Evolutionary conservation across 2,329 filamentous ascomycete species (phyloP).

Genomic region (Penicillium sclerotiorum): DNA sequence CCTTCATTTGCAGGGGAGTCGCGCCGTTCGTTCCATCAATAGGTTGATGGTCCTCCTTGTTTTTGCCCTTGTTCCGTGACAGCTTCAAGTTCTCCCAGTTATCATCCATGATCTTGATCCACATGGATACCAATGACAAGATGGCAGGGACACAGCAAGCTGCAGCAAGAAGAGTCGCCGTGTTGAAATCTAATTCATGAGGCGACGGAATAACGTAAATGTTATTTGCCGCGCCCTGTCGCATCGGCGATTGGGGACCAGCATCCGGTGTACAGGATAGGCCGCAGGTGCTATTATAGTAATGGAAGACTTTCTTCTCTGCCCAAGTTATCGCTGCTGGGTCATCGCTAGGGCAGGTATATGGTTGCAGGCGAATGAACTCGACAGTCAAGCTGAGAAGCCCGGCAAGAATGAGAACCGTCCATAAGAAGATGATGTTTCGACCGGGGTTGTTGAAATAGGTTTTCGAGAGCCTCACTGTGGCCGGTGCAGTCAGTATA

Average conservation of each 20-base stretch:
- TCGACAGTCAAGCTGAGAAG: conserved; percentile 62
- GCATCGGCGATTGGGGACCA: conserved; percentile 57
- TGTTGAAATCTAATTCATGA: conserved; percentile 57
- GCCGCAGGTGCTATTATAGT: conserved; percentile 14
- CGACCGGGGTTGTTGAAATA: conserved; percentile 67
- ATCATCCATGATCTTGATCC: conserved; percentile 65
- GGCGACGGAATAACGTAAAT: conserved; percentile 67
- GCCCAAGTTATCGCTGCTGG: conserved; percentile 38
- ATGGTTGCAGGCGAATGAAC: conserved; percentile 59
- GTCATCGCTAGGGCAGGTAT: conserved; percentile 47
- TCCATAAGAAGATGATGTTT: conserved; percentile 70
- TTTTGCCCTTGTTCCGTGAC: conserved; percentile 33
- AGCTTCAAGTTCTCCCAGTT: conserved; percentile 62
- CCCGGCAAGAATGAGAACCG: conserved; percentile 61
- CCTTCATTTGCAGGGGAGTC: conserved; percentile 54
- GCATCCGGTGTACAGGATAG: conserved; percentile 9
- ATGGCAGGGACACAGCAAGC: conserved; percentile 68
- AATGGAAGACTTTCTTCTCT: conserved; percentile 32
- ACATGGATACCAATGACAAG: conserved; percentile 63
- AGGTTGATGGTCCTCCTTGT: conserved; percentile 38
- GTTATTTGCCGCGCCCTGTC: conserved; percentile 59
- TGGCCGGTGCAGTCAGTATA: conserved; percentile 65
- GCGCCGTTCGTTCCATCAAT: conserved; percentile 60
- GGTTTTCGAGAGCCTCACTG: conserved; percentile 62
- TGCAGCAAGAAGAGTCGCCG: conserved; percentile 63